Evolutionary conservation across 805 yeast species (phyloP).

Genomic region (Candida silvatica): DNA sequence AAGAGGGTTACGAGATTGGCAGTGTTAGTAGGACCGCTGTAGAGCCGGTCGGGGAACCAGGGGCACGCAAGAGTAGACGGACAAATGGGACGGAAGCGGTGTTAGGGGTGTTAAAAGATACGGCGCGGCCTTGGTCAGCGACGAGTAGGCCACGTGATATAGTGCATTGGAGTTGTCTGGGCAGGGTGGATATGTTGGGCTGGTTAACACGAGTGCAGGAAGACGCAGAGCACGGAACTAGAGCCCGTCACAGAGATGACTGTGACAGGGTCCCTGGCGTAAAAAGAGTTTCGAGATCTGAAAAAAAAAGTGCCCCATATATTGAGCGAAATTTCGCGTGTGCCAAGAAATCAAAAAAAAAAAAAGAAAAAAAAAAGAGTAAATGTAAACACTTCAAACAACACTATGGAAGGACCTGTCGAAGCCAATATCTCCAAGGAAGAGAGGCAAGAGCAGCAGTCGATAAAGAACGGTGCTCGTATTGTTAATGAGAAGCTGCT

Average conservation of each 20-base stretch:
- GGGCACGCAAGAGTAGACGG: background rate
- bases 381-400: background rate
- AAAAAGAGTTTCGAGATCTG: too few species aligned
- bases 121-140: background rate
- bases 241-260: too few species aligned
- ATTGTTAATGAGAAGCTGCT: slow-evolving; percentile 18
- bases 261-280: too few species aligned
- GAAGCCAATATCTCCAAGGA: background rate
- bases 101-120: slow-evolving; percentile 1
- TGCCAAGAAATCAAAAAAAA: too few species aligned
- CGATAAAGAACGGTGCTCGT: slow-evolving; percentile 17
- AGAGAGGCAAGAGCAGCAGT: background rate
- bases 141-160: slow-evolving; percentile 1
- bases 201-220: too few species aligned
- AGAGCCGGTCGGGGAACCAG: too few species aligned
- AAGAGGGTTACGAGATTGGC: too few species aligned
- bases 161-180: slow-evolving; percentile 3
- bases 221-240: too few species aligned
- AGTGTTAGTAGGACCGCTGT: too few species aligned
- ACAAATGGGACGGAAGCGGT: background rate
- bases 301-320: too few species aligned
- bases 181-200: too few species aligned
- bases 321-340: too few species aligned
- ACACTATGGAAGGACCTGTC: background rate
- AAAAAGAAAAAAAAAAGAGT: background rate